These are phyloP conservation scores for Curvularia sp. DNA, from an alignment of 2,329 filamentous ascomycete species.

Conservation along the genomic window DNA sequence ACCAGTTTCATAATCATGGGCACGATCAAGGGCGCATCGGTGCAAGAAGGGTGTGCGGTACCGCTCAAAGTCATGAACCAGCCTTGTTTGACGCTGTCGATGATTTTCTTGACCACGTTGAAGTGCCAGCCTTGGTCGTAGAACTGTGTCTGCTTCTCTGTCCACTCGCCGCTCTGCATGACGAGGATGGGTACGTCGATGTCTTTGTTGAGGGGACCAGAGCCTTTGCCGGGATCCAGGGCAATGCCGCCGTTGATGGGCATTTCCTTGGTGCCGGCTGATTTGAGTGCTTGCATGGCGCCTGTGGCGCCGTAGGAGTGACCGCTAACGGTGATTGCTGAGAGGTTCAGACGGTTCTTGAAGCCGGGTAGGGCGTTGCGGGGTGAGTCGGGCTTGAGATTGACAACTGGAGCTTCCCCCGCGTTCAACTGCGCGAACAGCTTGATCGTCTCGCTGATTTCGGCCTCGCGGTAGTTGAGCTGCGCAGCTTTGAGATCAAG, in stretches of 20 bases:
- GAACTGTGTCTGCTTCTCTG: slow-evolving; percentile 62
- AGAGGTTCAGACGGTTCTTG: slow-evolving; percentile 61
- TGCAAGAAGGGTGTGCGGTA: slow-evolving; percentile 67
- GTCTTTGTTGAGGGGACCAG: slow-evolving; percentile 66
- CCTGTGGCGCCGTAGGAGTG: slow-evolving; percentile 72
- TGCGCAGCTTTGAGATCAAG: slow-evolving; percentile 53
- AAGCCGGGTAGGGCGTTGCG: slow-evolving; percentile 57
- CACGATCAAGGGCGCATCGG: slow-evolving; percentile 70
- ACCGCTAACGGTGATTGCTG: slow-evolving; percentile 64
- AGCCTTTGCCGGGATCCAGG: slow-evolving; percentile 70
- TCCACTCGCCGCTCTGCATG: slow-evolving; percentile 71
- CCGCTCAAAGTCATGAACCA: slow-evolving; percentile 56
- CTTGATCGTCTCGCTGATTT: slow-evolving; percentile 55
- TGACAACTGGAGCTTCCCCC: slow-evolving; percentile 46
- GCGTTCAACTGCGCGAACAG: slow-evolving; percentile 51
- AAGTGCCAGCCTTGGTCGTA: slow-evolving; percentile 68
- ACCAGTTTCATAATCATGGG: slow-evolving; percentile 67
- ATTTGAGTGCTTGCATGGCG: slow-evolving; percentile 66
- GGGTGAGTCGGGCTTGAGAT: slow-evolving; percentile 58
- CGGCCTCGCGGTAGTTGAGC: slow-evolving; percentile 54
- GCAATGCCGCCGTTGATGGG: slow-evolving; percentile 65
- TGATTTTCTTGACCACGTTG: slow-evolving; percentile 65
- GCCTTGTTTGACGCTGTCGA: slow-evolving; percentile 55
- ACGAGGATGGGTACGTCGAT: slow-evolving; percentile 66
- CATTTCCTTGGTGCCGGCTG: slow-evolving; percentile 52